Evolutionary conservation across 2,329 filamentous ascomycete genomes (phyloP).

Genomic region (Venturiaceae sp.): DNA sequence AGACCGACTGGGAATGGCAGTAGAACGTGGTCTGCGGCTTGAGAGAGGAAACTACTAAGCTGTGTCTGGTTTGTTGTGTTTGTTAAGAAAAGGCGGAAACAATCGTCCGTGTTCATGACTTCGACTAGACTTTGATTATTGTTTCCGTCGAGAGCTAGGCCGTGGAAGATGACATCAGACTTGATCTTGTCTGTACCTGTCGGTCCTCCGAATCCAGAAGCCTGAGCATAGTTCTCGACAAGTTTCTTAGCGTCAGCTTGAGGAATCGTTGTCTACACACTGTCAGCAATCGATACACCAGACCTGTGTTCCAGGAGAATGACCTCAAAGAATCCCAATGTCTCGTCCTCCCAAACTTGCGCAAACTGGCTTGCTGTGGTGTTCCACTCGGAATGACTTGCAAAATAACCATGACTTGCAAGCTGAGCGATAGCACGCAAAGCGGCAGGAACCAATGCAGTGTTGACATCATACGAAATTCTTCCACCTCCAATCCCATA

Average conservation of each 20-base stretch:
- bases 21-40: too few relatives aligned
- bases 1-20: too few relatives aligned
- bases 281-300: background rate
- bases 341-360: constrained; percentile 52
- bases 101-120: constrained; percentile 56
- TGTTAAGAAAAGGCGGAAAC: constrained; percentile 53
- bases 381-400: too few relatives aligned
- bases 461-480: constrained; percentile 58
- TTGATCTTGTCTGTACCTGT: constrained; percentile 32
- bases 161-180: constrained; percentile 43
- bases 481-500: constrained; percentile 52
- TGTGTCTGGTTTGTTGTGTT: constrained; percentile 49
- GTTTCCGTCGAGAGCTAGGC: constrained; percentile 45
- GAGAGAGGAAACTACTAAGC: too few relatives aligned
- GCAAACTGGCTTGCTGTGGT: constrained; percentile 42
- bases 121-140: constrained; percentile 39
- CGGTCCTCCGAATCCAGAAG: constrained; percentile 34
- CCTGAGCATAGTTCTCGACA: constrained; percentile 38
- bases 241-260: constrained; percentile 33
- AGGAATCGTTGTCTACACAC: constrained; percentile 25
- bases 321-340: constrained; percentile 47
- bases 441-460: constrained; percentile 52
- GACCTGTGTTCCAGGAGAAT: constrained; percentile 8
- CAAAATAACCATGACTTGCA: too few relatives aligned
- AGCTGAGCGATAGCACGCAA: too few relatives aligned